Conservation (phyloP, 805 yeast genomes). For the Candida takata region DNA sequence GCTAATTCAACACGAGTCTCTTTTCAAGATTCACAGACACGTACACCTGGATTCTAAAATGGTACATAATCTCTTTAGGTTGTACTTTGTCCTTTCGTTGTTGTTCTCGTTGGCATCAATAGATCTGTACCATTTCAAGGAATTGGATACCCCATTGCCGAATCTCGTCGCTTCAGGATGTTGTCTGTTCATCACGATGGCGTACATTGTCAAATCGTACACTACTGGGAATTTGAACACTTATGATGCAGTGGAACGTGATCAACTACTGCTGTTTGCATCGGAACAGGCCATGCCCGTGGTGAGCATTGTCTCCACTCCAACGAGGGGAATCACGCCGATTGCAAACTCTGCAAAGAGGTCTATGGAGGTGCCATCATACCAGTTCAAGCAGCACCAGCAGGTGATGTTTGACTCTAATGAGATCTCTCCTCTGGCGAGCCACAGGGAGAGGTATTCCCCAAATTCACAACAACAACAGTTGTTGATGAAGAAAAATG, state of each 20-base stretch:
- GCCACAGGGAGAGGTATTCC: background rate
- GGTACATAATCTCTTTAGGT: slow-evolving; percentile 6
- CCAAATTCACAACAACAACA: slow-evolving; percentile 1
- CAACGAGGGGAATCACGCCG: too few relatives aligned
- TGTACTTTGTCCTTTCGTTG: slow-evolving; percentile 5
- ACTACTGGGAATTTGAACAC: slow-evolving; percentile 5
- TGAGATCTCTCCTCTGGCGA: slow-evolving; percentile 7
- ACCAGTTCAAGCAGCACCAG: background rate
- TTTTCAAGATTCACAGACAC: slow-evolving; percentile 8
- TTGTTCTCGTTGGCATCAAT: slow-evolving; percentile 7
- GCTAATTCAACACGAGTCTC: slow-evolving; percentile 8
- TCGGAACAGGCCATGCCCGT: slow-evolving; percentile 4
- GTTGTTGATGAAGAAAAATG: background rate
- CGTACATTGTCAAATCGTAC: slow-evolving; percentile 10
- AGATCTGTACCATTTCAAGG: slow-evolving; percentile 9
- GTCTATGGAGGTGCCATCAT: background rate
- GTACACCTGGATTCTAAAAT: slow-evolving; percentile 7
- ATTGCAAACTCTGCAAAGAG: too few relatives aligned
- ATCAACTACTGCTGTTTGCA: slow-evolving; percentile 9
- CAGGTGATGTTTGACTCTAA: background rate
- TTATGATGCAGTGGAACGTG: slow-evolving; percentile 8
- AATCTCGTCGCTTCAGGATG: slow-evolving; percentile 1
- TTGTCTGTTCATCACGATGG: slow-evolving; percentile 3
- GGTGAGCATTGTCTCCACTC: slow-evolving; percentile 1
- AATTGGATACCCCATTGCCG: slow-evolving; percentile 1